Conservation (phyloP, 495 filamentous ascomycete genomes). For the Tuber borchii region DNA sequence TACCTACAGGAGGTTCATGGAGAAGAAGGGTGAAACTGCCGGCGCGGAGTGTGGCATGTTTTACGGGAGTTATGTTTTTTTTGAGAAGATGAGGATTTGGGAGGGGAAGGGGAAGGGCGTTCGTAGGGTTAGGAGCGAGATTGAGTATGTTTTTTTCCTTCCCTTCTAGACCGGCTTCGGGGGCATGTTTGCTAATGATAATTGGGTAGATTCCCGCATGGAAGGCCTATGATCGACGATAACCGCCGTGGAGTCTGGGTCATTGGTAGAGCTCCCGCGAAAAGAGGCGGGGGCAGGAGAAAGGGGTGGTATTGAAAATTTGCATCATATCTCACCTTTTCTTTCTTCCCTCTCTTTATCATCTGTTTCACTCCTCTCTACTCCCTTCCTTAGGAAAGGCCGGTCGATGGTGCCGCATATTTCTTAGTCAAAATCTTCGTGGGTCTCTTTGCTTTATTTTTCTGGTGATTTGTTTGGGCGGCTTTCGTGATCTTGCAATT, state of each 20-base stretch:
- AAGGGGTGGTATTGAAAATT: background rate
- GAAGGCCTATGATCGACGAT: constrained; percentile 18
- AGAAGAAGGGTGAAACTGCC: constrained; percentile 46
- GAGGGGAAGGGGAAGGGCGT: constrained; percentile 53
- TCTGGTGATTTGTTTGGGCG: background rate
- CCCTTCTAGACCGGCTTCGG: background rate
- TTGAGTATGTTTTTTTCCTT: constrained; percentile 36
- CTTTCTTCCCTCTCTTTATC: background rate
- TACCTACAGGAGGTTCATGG: constrained; percentile 49
- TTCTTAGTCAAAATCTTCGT: background rate
- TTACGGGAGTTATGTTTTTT: constrained; percentile 53
- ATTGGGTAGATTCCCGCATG: background rate
- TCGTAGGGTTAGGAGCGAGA: constrained; percentile 52
- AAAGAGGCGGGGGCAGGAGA: background rate
- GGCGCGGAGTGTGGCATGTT: constrained; percentile 48
- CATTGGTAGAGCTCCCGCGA: background rate
- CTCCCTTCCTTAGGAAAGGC: background rate
- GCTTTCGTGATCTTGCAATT: background rate
- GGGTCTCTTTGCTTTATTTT: background rate
- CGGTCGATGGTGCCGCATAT: background rate
- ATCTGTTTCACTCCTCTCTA: background rate
- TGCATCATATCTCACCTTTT: background rate
- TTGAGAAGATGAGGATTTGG: constrained; percentile 56
- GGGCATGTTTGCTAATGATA: constrained; percentile 8
- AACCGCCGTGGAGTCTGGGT: constrained; percentile 23